Evolutionary conservation across 345 rosid species (phyloP).

Genomic region (Gossypium raimondii): DNA sequence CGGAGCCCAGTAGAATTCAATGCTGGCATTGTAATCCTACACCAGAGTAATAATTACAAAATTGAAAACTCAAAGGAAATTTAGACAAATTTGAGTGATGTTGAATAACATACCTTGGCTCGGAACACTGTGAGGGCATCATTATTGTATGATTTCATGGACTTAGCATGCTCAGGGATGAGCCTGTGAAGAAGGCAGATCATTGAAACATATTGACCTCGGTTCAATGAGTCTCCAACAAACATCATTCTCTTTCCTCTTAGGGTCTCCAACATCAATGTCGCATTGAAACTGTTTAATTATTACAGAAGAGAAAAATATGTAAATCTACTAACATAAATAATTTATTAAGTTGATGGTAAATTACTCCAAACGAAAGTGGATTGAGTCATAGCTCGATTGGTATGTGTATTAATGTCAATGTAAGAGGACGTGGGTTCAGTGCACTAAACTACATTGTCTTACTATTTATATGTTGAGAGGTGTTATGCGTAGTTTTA

Average conservation of each 20-base stretch:
- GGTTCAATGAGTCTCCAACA: slow-evolving; percentile 88
- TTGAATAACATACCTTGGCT: slow-evolving; percentile 47
- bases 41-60: neutral
- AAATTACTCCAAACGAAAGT: neutral
- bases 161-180: slow-evolving; percentile 65
- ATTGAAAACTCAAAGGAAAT: neutral
- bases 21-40: slow-evolving; percentile 87
- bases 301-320: neutral
- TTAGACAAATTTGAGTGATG: neutral
- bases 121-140: slow-evolving; percentile 83
- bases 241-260: slow-evolving; percentile 92
- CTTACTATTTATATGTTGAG: too few relatives aligned
- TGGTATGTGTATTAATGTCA: too few relatives aligned
- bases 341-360: neutral
- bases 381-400: fast-evolving
- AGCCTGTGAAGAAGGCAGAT: slow-evolving; percentile 80
- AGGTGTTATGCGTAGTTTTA: fast-evolving
- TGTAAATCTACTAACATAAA: neutral
- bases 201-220: slow-evolving; percentile 90
- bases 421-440: fast-evolving
- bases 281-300: slow-evolving; percentile 64
- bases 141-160: slow-evolving; percentile 50
- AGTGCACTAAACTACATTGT: too few relatives aligned
- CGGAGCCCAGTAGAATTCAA: slow-evolving; percentile 99
- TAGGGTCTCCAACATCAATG: slow-evolving; percentile 72